A percentile compares a stretch with the other conserved stretches of the same genome.
Evolutionary conservation across 176 grass and related monocot species (phyloP).

Genomic region (Carex pumila): DNA sequence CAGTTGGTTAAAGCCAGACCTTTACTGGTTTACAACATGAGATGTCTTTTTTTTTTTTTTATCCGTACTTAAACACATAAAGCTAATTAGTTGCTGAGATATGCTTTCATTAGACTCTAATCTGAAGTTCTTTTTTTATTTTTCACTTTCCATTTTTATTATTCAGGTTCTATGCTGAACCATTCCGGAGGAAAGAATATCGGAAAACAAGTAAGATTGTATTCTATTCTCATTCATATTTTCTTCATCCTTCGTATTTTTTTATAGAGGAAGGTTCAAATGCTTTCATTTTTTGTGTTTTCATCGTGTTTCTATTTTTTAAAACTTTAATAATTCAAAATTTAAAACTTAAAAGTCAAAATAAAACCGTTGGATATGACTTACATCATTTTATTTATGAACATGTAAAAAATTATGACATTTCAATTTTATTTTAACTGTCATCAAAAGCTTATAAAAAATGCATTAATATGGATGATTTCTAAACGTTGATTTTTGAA

Average conservation of each 20-base stretch:
- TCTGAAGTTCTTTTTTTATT: background rate
- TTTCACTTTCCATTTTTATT: background rate
- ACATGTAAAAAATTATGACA: too few relatives aligned
- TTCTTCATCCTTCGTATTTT: background rate
- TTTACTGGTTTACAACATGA: background rate
- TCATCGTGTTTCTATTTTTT: too few relatives aligned
- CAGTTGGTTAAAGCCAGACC: background rate
- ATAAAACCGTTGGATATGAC: too few relatives aligned
- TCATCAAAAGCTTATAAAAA: too few relatives aligned
- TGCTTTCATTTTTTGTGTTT: too few relatives aligned
- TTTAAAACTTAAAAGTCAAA: too few relatives aligned
- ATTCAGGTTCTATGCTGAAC: background rate
- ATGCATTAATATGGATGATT: too few relatives aligned
- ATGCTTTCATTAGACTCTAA: background rate
- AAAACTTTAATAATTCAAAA: too few relatives aligned
- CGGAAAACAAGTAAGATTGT: slow-evolving; percentile 5
- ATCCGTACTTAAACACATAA: background rate
- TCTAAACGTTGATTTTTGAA: too few relatives aligned
- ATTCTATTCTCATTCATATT: background rate
- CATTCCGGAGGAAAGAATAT: background rate
- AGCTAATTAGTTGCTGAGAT: background rate
- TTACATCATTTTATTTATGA: too few relatives aligned
- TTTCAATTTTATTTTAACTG: too few relatives aligned
- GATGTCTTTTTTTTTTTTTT: background rate
- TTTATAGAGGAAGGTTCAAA: too few relatives aligned